These are phyloP conservation scores for Torulaspora delbrueckii DNA, from an alignment of 805 yeast species.

Conservation along the genomic window DNA sequence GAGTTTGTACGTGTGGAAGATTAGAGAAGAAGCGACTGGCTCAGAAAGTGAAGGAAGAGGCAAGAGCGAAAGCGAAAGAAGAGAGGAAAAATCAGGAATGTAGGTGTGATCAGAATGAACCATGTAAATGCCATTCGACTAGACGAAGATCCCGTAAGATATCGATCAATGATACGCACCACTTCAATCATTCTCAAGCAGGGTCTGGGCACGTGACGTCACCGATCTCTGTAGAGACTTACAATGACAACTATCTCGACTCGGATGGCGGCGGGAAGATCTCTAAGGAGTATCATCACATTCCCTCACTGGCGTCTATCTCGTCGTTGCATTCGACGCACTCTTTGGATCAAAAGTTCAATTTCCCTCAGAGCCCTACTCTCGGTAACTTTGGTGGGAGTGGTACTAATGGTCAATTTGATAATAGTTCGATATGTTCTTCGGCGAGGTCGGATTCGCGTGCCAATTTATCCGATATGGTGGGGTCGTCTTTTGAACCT, in stretches of 20 bases:
- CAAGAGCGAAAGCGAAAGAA: conserved; percentile 28
- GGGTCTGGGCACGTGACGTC: conserved; percentile 13
- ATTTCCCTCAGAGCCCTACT: conserved; percentile 31
- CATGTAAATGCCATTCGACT: conserved; percentile 22
- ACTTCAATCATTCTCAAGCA: background rate
- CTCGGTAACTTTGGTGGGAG: conserved; percentile 8
- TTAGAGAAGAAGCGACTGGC: conserved; percentile 40
- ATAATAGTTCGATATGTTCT: conserved; percentile 18
- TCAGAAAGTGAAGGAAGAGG: conserved; percentile 33
- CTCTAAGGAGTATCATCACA: conserved; percentile 30
- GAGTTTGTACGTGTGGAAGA: conserved; percentile 65
- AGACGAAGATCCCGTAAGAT: conserved; percentile 18
- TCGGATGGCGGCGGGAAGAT: conserved; percentile 26
- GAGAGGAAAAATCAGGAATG: conserved; percentile 29
- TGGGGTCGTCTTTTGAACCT: conserved; percentile 30
- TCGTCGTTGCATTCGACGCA: conserved; percentile 33
- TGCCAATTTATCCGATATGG: conserved; percentile 14
- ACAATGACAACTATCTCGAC: conserved; percentile 18
- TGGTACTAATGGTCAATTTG: conserved; percentile 15
- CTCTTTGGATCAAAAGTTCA: conserved; percentile 29
- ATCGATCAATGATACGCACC: conserved; percentile 1
- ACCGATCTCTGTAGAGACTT: conserved; percentile 13
- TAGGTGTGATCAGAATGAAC: conserved; percentile 28
- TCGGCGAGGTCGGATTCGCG: conserved; percentile 22
- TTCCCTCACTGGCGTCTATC: conserved; percentile 30